Evolutionary conservation across 2,329 filamentous ascomycete genomes (phyloP).

Genomic region (Botrytis sinoallii): DNA sequence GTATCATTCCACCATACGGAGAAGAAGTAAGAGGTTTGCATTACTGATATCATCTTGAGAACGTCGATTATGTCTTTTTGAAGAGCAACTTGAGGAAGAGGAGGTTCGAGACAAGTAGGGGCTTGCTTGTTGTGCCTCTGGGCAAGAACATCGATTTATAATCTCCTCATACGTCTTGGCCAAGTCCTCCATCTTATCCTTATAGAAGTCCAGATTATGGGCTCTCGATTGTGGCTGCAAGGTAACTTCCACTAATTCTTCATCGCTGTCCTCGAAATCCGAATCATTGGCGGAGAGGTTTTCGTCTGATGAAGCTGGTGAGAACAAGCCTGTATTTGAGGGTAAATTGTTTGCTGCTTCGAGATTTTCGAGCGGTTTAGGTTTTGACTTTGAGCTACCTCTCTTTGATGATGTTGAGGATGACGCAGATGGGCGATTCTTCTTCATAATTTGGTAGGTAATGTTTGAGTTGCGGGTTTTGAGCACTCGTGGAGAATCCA

Average conservation of each 20-base stretch:
- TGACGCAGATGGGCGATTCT: background rate
- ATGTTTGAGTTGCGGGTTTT: background rate
- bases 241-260: background rate
- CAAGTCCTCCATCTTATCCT: background rate
- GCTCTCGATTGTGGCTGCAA: background rate
- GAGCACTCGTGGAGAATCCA: constrained; percentile 5
- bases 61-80: background rate
- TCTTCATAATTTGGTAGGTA: background rate
- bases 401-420: background rate
- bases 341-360: background rate
- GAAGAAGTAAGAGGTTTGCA: constrained; percentile 7
- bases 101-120: background rate
- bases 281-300: background rate
- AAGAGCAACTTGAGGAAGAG: background rate
- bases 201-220: background rate
- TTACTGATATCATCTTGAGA: background rate
- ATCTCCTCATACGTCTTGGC: background rate
- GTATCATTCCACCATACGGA: constrained; percentile 6
- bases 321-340: background rate
- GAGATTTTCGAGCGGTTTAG: background rate
- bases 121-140: background rate
- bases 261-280: constrained; percentile 9
- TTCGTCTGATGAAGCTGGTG: background rate
- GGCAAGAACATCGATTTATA: background rate
- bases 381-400: background rate